Evolutionary conservation across 768 basidiomycete species (phyloP).

Genomic region (Boletus sp.): DNA sequence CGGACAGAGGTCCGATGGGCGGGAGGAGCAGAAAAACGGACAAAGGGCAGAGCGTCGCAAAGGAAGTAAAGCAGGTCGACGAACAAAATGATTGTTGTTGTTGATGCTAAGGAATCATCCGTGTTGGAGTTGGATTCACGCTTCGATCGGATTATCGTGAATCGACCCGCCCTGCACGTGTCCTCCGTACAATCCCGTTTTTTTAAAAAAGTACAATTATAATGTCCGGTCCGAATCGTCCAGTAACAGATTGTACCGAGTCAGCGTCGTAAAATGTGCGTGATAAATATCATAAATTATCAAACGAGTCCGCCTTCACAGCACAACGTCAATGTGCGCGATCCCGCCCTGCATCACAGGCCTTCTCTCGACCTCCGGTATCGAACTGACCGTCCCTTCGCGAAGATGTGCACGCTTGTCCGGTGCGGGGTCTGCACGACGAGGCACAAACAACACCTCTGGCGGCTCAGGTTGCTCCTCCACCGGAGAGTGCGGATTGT

Average conservation of each 20-base stretch:
- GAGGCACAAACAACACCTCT: background rate
- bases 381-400: conserved; percentile 10
- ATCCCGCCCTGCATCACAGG: conserved; percentile 22
- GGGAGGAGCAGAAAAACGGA: background rate
- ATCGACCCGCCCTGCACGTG: conserved; percentile 17
- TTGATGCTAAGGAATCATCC: background rate
- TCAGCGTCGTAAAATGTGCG: background rate
- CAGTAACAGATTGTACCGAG: too few species aligned
- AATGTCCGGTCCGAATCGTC: too few species aligned
- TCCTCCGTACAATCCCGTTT: conserved; percentile 7
- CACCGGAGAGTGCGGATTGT: conserved; percentile 25
- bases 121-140: conserved; percentile 14
- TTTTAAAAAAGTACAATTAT: too few species aligned
- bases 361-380: conserved; percentile 25
- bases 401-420: conserved; percentile 24
- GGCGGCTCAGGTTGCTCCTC: conserved; percentile 4
- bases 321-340: conserved; percentile 24
- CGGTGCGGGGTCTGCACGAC: background rate
- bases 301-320: conserved; percentile 11
- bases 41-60: background rate
- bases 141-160: conserved; percentile 24
- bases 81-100: background rate
- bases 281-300: conserved; percentile 21
- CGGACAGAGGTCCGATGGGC: background rate
- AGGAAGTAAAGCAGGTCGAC: background rate